Percentiles rank a stretch among this genome's conserved stretches.
phyloP scores from a whole-genome alignment of 306 rosid genomes.

The Hippophae tibetana region DNA sequence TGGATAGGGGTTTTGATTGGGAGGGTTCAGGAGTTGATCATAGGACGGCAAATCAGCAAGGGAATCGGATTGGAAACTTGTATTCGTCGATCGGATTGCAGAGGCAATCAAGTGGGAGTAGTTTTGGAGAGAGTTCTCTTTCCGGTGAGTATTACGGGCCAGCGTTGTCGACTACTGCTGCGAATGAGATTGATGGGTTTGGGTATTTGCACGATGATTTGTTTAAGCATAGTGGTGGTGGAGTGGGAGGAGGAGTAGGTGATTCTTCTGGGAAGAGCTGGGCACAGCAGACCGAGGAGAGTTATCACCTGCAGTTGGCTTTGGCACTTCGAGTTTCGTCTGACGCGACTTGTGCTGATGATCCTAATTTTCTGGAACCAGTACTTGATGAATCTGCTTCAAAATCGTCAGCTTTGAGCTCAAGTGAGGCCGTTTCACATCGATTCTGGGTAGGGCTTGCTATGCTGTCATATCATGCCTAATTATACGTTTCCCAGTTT shows the following conservation, averaged over 20 bases:
- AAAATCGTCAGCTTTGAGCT: slow-evolving; percentile 28
- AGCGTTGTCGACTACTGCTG: slow-evolving; percentile 49
- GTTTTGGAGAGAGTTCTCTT: slow-evolving; percentile 86
- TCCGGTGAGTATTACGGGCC: slow-evolving; percentile 86
- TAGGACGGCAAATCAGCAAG: slow-evolving; percentile 37
- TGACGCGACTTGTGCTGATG: slow-evolving; percentile 82
- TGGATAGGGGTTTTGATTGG: slow-evolving; percentile 65
- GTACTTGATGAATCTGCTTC: slow-evolving; percentile 42
- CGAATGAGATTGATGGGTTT: slow-evolving; percentile 55
- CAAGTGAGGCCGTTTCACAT: slow-evolving; percentile 64
- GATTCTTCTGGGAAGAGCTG: slow-evolving; percentile 72
- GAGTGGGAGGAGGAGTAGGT: not conserved
- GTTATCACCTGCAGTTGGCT: slow-evolving; percentile 91
- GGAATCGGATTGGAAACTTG: slow-evolving; percentile 66
- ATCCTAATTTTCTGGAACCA: slow-evolving; percentile 83
- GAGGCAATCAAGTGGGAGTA: slow-evolving; percentile 97
- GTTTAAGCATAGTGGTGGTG: slow-evolving; percentile 36
- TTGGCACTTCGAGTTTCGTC: slow-evolving; percentile 78
- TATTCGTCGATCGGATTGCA: slow-evolving; percentile 62
- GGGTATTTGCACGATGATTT: slow-evolving; percentile 57
- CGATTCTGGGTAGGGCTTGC: slow-evolving; percentile 77
- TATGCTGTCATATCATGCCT: not conserved
- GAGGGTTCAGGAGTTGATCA: slow-evolving; percentile 48
- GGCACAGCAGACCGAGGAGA: slow-evolving; percentile 99
- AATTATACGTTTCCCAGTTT: not conserved